Evolutionary conservation across 805 yeast species (phyloP), one percentile per base, ranked within the genome.

Genomic region (Kodamaea hsintzibuensis): DNA sequence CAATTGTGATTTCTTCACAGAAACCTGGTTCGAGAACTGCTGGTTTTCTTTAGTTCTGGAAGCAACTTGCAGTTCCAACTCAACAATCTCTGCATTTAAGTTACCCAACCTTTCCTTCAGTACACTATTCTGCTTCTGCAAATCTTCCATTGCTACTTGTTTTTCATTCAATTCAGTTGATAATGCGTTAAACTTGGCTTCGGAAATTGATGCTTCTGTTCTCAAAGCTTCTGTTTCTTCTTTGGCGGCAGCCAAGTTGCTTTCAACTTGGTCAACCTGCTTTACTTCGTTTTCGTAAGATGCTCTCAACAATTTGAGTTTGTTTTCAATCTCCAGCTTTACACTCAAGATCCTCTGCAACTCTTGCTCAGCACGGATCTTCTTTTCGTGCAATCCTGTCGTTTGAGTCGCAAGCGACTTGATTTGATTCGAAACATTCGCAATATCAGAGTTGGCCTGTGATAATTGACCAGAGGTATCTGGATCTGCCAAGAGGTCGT

Each of bases 351-450:
- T 84, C 54, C 82, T 80, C n/a, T 83, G 76, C 52, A 92, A 77
- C 64, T 93, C 97, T 53, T 81, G 83, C 63, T 86, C 91, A 0
- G 97, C 91, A 56, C 84, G 81, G 16, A 81, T 74, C 57, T 90
- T 85, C 70, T 88, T 88, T 18, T 82, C 87, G 55, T 85, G 85
- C 30, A 88, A 78, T 13, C 78, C 80, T 0, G 88, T 76, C 1
- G 96, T 89, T 69, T 91, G 97, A 18, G 79, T 71, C 1, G 91
- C 81, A 58, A 93, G 74, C 0, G 96, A 88, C 58, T 84, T 84
- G 58, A 90, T 86, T 72, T 92, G 97, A 61, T 86, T 89, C 0
- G 96, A 88, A 42, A 89, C 77, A 61, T 92, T 90, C 13, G 96
- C 97, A 67, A 91, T 81, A 61, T 90, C 97, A 6, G 91, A 82